Evolutionary conservation across 2,329 filamentous ascomycete genomes (phyloP), one percentile per base, ranked within the genome.

Genomic region (Xylaria sp.): DNA sequence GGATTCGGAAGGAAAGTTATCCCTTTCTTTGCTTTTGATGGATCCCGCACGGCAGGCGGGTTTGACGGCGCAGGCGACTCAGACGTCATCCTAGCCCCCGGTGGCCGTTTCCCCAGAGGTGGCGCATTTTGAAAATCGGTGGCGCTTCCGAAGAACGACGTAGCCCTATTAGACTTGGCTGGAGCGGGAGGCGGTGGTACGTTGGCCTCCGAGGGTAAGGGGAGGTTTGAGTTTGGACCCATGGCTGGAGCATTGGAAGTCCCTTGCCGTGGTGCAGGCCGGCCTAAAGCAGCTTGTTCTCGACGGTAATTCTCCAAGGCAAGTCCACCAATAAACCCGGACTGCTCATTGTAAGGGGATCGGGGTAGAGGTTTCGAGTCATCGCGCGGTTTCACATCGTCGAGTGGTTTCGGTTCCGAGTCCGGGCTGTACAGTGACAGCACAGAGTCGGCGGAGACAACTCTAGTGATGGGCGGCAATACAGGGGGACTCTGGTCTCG

Each of bases 1-100:
- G 86, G 85, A 64, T 88, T 88, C 73, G 88, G 88, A 8, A 89
- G 78, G 61, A 89, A 89, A 0, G 87, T 86, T 45, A 88, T 77
- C 1, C 85, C 81, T 71, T 88, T 88, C 71, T 83, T 86, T 32
- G 81, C 80, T 73, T 84, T 86, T 0, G 81, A 78, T 4, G 79
- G 76, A 58, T 87, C 85, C 11, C 75, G 72, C 17, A 74, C 75
- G 24, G 74, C 68, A 27, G 75, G 71, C 7, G 78, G 73, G n/a
- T 75, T 75, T n/a, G 78, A 69, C 30, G 78, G 61, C 4, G 71
- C 65, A 30, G 79, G 71, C 5, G 81, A 74, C 36, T 86, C 83
- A 58, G 77, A 79, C 36, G 78, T 71, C 63, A 83, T 73, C 58
- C 81, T 79, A 24, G 81, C 75, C 27, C 82, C 82, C 1, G 81